phyloP scores from a whole-genome alignment of 176 grass and related monocot species.

The Panicum miliaceum region DNA sequence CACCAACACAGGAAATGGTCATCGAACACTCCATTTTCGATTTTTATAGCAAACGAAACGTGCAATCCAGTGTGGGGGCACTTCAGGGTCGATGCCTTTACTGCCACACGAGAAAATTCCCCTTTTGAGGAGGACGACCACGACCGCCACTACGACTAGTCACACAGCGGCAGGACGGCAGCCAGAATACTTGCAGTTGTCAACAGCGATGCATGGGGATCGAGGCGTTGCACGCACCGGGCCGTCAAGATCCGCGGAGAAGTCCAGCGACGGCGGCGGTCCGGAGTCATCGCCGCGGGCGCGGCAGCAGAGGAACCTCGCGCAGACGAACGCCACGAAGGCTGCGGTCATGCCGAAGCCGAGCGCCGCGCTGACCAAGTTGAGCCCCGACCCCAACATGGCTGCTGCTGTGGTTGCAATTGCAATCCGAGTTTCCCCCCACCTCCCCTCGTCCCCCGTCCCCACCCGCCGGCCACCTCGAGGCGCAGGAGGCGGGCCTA shows the following conservation, averaged over 20 bases:
- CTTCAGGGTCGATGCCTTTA: neutral
- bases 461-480: neutral
- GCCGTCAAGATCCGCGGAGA: slow-evolving; percentile 53
- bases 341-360: slow-evolving; percentile 84
- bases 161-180: neutral
- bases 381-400: slow-evolving; percentile 73
- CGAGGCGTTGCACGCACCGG: slow-evolving; percentile 47
- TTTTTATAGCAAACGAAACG: slow-evolving; percentile 2
- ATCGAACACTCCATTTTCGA: neutral
- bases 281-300: slow-evolving; percentile 30
- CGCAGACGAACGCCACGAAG: slow-evolving; percentile 77
- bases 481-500: neutral
- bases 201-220: neutral
- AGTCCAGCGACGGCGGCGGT: slow-evolving; percentile 34
- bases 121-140: neutral
- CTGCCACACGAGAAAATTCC: slow-evolving; percentile 12
- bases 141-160: neutral
- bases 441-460: neutral
- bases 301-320: slow-evolving; percentile 69
- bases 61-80: neutral
- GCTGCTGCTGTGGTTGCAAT: neutral
- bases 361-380: slow-evolving; percentile 76
- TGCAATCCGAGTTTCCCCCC: neutral
- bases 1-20: neutral
- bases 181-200: neutral